Conservation (phyloP, 2,329 filamentous ascomycete species). For the Hirsutella thompsonii region DNA sequence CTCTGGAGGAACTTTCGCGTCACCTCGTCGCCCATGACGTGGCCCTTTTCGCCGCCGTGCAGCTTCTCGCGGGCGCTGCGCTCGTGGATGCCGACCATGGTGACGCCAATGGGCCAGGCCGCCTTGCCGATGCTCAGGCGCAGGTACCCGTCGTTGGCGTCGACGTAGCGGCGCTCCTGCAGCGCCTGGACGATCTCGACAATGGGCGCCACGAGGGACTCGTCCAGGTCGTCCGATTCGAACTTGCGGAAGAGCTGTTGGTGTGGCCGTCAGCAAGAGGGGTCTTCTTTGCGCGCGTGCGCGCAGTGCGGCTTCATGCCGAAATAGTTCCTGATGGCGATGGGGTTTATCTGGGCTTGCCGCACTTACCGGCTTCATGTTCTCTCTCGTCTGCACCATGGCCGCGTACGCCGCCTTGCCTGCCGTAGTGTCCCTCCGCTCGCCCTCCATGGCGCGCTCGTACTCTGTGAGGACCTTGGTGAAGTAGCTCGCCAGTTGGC, state of each 20-base stretch:
- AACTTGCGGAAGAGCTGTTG: constrained; percentile 69
- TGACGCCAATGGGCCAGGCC: constrained; percentile 97
- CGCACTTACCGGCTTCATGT: constrained; percentile 58
- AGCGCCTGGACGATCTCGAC: constrained; percentile 86
- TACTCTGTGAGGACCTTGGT: constrained; percentile 90
- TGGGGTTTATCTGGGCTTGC: neutral
- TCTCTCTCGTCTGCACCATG: constrained; percentile 78
- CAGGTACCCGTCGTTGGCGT: constrained; percentile 92
- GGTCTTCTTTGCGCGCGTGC: neutral
- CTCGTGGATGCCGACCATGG: constrained; percentile 99
- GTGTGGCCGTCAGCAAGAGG: neutral
- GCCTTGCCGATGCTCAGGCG: constrained; percentile 89
- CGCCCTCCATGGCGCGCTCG: constrained; percentile 61
- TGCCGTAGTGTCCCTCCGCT: constrained; percentile 51
- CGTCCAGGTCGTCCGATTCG: constrained; percentile 67
- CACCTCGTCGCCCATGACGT: constrained; percentile 94
- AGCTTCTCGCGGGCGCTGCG: constrained; percentile 90
- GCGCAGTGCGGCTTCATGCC: neutral
- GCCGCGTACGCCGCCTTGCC: constrained; percentile 72
- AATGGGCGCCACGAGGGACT: constrained; percentile 67
- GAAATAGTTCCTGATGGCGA: neutral
- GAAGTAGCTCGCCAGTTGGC: constrained; percentile 90
- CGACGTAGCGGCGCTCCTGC: constrained; percentile 83
- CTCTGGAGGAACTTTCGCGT: constrained; percentile 95
- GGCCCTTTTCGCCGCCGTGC: constrained; percentile 74